Evolutionary conservation across 2,329 filamentous ascomycete genomes (phyloP), one percentile per base, ranked within the genome.

Genomic region (Acarospora socialis): DNA sequence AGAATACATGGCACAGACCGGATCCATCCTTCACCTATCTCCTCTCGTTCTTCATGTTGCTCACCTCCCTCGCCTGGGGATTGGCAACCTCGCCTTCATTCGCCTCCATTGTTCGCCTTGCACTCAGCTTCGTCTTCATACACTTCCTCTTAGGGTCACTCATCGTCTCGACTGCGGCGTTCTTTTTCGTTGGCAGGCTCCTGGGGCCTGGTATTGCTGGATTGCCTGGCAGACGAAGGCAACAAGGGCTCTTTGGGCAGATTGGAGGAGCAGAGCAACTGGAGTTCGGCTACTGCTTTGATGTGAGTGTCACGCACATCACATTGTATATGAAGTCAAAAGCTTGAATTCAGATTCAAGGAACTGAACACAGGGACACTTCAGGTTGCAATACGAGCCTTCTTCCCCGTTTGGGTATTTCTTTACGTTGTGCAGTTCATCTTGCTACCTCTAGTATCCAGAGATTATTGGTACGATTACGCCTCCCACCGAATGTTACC

Each of bases 211-310:
- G 68, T 23, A 43, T 52, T 25, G 46, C 44, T 29, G 40, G 57
- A 12, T 40, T 68, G 20, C 59, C 62, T 3, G 60, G 67, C 9
- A 35, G 39, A 32, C 38, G 44, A 30, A 41, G 46, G 47, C 38
- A 55, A 38, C 29, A 52, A 64, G 57, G 61, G 29, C 52, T 77
- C 5, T 76, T 77, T 45, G 59, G 65, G 4, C 66, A 70, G 33
- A 63, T 66, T 0, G 56, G 56, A 3, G 61, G 59, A 7, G 32
- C 38, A 18, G 72, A 77, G 33, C 68, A 68, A 37, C 51, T 79
- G 39, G 74, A 78, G 47, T 79, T 78, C 54, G 74, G 74, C 32
- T 79, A 79, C 49, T 78, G 74, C 51, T 78, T 77, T 54, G 74
- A 79, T 56, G 74, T 72, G 44, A 48, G 63, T 42, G 28, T 13